Conservation (phyloP, 768 basidiomycete species). For the Sistotremastrum suecicum region DNA sequence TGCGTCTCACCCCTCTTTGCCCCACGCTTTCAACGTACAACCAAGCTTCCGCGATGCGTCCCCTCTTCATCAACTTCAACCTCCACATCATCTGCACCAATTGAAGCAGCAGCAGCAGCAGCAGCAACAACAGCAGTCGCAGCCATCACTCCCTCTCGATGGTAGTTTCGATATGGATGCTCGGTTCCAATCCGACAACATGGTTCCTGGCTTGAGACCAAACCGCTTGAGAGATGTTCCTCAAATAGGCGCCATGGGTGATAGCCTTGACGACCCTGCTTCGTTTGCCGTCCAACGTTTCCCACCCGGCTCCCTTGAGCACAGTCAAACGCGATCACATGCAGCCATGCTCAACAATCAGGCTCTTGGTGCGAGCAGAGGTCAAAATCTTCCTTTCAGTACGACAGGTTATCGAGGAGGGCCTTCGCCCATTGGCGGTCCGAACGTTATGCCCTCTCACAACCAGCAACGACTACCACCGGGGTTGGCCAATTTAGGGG, state of each 20-base stretch:
- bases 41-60: conserved; percentile 25
- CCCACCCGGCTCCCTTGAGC: conserved; percentile 36
- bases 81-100: conserved; percentile 27
- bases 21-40: conserved; percentile 1
- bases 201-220: conserved; percentile 73
- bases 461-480: conserved; percentile 58
- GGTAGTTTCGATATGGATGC: conserved; percentile 63
- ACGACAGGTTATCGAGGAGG: conserved; percentile 49
- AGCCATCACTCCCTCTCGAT: conserved; percentile 34
- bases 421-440: conserved; percentile 45
- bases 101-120: conserved; percentile 21
- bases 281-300: conserved; percentile 49
- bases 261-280: conserved; percentile 38
- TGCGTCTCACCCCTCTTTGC: no score
- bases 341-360: conserved; percentile 42
- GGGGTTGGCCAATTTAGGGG: conserved; percentile 70
- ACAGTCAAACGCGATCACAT: conserved; percentile 37
- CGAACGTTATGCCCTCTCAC: conserved; percentile 28
- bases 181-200: conserved; percentile 70
- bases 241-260: conserved; percentile 25
- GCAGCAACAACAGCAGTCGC: conserved; percentile 18
- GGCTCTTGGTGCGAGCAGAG: conserved; percentile 30
- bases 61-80: conserved; percentile 27
- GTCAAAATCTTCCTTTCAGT: conserved; percentile 37
- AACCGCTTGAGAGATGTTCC: conserved; percentile 30